phyloP scores from a whole-genome alignment of 2,329 filamentous ascomycete genomes.

The Diaporthe aspalathi region DNA sequence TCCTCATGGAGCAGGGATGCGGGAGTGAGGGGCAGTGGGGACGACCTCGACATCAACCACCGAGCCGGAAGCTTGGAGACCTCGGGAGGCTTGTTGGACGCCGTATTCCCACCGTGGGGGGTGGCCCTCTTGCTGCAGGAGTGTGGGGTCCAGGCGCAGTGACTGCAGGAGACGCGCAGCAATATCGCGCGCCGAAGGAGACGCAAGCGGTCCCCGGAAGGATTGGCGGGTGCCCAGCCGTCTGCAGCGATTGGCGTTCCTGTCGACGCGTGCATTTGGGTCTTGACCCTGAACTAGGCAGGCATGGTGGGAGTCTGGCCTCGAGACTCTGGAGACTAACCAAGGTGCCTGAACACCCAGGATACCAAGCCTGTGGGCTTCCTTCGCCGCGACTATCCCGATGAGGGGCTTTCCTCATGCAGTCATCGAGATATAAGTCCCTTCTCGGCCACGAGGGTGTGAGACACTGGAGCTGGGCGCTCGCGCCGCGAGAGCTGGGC shows the following conservation, averaged over 20 bases:
- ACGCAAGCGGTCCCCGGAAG: conserved; percentile 6
- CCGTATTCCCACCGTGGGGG: conserved; percentile 15
- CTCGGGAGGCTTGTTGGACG: conserved; percentile 25
- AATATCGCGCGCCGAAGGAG: conserved; percentile 24
- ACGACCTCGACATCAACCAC: conserved; percentile 2
- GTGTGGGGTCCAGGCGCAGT: conserved; percentile 30
- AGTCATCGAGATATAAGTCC: conserved; percentile 19
- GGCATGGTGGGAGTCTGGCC: background rate
- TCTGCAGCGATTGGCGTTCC: conserved; percentile 27
- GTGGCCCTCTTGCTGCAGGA: conserved; percentile 16
- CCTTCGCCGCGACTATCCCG: conserved; percentile 16
- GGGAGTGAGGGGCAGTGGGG: conserved; percentile 30
- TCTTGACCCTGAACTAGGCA: conserved; percentile 29
- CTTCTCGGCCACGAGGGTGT: background rate
- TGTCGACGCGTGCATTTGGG: conserved; percentile 31
- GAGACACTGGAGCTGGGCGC: background rate
- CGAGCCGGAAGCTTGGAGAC: conserved; percentile 14
- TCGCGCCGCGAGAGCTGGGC: conserved; percentile 16
- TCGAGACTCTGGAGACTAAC: conserved; percentile 8
- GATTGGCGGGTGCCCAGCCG: conserved; percentile 15
- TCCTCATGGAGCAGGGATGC: conserved; percentile 24
- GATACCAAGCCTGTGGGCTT: background rate
- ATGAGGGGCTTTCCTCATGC: background rate
- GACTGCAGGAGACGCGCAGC: conserved; percentile 31
- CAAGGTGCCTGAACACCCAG: no score